Conservation (phyloP, 306 rosid species). For the Adenanthera pavonina region DNA sequence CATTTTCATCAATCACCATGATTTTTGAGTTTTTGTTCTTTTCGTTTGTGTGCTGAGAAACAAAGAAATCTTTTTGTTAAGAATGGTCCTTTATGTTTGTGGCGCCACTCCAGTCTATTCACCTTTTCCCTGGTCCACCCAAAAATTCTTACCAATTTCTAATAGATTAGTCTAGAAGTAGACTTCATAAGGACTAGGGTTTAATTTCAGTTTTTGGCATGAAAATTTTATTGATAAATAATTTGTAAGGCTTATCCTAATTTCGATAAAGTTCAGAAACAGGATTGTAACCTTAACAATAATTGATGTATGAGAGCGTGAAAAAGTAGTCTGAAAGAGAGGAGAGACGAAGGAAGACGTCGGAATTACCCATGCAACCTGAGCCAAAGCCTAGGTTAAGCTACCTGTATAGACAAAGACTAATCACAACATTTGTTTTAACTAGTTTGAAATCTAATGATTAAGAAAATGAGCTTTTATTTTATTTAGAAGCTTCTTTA, state of each 20-base stretch:
- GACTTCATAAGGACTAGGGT: no score
- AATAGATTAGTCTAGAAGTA: no score
- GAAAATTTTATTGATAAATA: no score
- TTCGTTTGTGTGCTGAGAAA: background rate
- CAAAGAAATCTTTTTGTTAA: background rate
- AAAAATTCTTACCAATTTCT: no score
- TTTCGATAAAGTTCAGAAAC: background rate
- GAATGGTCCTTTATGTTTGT: conserved; percentile 33
- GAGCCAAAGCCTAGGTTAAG: background rate
- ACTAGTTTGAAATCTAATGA: background rate
- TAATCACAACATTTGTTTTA: background rate
- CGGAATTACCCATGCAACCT: background rate
- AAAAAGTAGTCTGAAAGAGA: background rate
- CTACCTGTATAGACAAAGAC: background rate
- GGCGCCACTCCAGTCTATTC: background rate
- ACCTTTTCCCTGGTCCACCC: background rate
- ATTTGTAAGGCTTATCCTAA: no score
- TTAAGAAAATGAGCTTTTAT: no score
- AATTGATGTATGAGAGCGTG: background rate
- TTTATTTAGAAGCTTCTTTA: no score
- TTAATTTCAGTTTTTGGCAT: no score
- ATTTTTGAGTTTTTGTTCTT: conserved; percentile 36
- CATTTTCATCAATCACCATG: conserved; percentile 39
- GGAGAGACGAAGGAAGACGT: background rate
- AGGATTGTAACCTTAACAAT: background rate